Conservation (phyloP, 2,329 filamentous ascomycete genomes). For the Penicillium sp. region DNA sequence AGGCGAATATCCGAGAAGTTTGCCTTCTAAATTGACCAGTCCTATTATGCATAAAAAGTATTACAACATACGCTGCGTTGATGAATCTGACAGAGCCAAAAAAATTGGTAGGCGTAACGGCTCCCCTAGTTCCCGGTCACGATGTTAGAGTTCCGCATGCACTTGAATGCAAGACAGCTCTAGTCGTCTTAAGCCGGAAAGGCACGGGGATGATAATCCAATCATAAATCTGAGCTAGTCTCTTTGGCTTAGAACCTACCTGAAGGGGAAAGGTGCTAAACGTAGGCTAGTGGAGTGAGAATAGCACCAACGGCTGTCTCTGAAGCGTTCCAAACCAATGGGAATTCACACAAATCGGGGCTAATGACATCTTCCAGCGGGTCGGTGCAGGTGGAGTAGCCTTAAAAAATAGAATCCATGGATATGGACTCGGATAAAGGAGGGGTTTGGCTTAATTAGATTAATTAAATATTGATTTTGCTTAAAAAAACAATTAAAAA, state of each 20-base stretch:
- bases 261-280: conserved; percentile 1
- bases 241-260: conserved; percentile 10
- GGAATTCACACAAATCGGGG: neutral
- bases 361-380: conserved; percentile 13
- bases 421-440: conserved; percentile 4
- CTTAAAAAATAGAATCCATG: conserved; percentile 14
- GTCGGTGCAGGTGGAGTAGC: conserved; percentile 22
- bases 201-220: neutral
- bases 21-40: neutral
- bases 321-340: conserved; percentile 5
- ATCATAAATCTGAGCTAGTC: neutral
- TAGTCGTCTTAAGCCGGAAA: neutral
- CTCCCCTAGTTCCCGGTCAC: neutral
- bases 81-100: conserved; percentile 5
- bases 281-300: conserved; percentile 15
- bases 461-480: neutral
- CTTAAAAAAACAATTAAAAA: neutral
- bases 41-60: neutral
- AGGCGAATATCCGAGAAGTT: neutral
- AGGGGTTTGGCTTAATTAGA: neutral
- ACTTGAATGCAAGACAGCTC: conserved; percentile 2
- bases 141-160: neutral
- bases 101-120: neutral
- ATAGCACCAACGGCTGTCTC: conserved; percentile 22
- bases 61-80: neutral